Conservation (phyloP, 75 land plant species). For the Isoetes taiwanensis region DNA sequence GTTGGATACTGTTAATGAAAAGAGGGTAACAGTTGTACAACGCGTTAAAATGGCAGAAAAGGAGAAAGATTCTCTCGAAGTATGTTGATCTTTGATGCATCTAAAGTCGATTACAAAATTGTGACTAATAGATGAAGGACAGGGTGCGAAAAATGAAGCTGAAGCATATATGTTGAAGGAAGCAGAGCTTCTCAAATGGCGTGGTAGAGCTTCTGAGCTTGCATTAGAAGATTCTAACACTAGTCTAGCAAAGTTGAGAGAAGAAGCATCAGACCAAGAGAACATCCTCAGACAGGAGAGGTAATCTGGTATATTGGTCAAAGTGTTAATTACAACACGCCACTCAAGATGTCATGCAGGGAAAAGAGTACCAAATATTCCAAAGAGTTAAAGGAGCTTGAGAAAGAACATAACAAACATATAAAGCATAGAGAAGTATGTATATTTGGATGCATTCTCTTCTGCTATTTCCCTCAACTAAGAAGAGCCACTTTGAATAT, state of each 20-base stretch:
- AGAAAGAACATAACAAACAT: conserved; percentile 44
- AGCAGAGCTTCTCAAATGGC: conserved; percentile 57
- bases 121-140: background rate
- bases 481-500: background rate
- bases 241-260: conserved; percentile 28
- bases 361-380: conserved; percentile 46
- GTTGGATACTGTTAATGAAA: conserved; percentile 76
- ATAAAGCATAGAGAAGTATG: conserved; percentile 67
- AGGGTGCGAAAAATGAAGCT: conserved; percentile 90
- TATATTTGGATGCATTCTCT: background rate
- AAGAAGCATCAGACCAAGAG: conserved; percentile 40
- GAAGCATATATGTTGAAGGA: conserved; percentile 89
- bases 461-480: background rate
- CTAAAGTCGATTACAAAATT: background rate
- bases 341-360: conserved; percentile 23
- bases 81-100: conserved; percentile 9
- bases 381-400: conserved; percentile 60
- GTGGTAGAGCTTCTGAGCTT: conserved; percentile 58
- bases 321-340: no score
- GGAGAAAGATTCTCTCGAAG: conserved; percentile 86
- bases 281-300: conserved; percentile 44
- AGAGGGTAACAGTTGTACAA: conserved; percentile 67
- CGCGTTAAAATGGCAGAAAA: conserved; percentile 94
- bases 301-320: conserved; percentile 20
- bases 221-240: conserved; percentile 39